Percentiles rank a stretch among this genome's conserved stretches.
Evolutionary conservation across 441 rosid genomes (phyloP).

Genomic region (Cnidoscolus chayamansa): DNA sequence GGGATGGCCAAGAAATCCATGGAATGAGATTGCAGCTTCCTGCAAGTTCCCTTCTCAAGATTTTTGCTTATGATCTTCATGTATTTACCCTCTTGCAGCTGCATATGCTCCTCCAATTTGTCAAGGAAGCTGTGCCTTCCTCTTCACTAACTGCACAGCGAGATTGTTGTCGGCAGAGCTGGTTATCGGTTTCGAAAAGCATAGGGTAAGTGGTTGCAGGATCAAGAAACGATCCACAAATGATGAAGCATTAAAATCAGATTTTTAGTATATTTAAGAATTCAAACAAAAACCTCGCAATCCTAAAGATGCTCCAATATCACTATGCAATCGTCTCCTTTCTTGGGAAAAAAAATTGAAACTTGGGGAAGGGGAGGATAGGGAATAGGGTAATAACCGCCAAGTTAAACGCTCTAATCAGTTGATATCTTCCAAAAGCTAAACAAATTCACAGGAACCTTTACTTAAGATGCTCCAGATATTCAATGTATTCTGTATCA

Average conservation of each 20-base stretch:
- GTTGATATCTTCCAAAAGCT: too few relatives aligned
- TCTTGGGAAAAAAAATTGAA: too few relatives aligned
- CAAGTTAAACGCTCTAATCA: too few relatives aligned
- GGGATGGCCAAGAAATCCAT: constrained; percentile 22
- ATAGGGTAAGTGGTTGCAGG: neutral
- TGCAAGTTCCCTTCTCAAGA: constrained; percentile 18
- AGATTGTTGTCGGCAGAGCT: neutral
- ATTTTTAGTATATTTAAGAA: too few relatives aligned
- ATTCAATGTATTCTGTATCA: neutral
- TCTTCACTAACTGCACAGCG: constrained; percentile 25
- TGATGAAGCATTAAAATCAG: too few relatives aligned
- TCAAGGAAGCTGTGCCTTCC: constrained; percentile 13
- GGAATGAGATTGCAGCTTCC: constrained; percentile 31
- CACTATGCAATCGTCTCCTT: too few relatives aligned
- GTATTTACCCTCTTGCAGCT: constrained; percentile 12
- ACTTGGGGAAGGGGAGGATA: too few relatives aligned
- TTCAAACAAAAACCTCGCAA: too few relatives aligned
- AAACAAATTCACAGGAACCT: too few relatives aligned
- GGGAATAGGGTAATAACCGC: too few relatives aligned
- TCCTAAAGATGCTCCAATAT: too few relatives aligned
- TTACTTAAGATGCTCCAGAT: neutral
- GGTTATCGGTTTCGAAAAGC: constrained; percentile 20
- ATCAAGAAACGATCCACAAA: too few relatives aligned
- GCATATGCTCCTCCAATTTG: constrained; percentile 20
- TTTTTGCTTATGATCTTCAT: neutral